phyloP scores from a whole-genome alignment of 73 alveolate genomes.

The Breviolum minutum region DNA sequence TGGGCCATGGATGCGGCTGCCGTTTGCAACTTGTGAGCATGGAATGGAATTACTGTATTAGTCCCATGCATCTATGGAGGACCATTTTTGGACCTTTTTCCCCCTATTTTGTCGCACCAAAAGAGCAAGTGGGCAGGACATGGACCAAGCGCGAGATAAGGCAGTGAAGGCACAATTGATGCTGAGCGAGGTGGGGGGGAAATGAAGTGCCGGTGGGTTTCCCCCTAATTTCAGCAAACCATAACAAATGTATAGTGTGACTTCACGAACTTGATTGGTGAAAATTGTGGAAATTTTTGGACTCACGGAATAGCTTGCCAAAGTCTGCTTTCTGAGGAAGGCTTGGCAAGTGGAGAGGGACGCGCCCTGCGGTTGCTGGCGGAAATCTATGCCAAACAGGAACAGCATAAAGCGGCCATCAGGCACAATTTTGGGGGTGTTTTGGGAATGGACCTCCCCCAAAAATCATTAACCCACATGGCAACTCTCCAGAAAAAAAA shows the following conservation, averaged over 20 bases:
- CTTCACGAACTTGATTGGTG: no score
- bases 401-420: constrained; percentile 91
- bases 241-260: no score
- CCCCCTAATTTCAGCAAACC: no score
- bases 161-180: constrained; percentile 93
- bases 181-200: constrained; percentile 61
- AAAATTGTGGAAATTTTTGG: neutral
- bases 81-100: no score
- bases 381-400: constrained; percentile 90
- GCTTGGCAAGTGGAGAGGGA: constrained; percentile 81
- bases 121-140: constrained; percentile 2
- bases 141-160: constrained; percentile 63
- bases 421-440: neutral
- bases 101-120: no score
- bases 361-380: constrained; percentile 85
- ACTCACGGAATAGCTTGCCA: neutral
- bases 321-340: constrained; percentile 25
- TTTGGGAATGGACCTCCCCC: neutral
- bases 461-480: no score
- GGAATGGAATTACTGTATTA: no score
- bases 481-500: no score
- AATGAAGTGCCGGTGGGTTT: no score
- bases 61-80: no score
- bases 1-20: no score
- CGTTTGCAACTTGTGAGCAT: no score